Evolutionary conservation across 192 early-diverging fungal species (phyloP).

Genomic region (Podila horticola): DNA sequence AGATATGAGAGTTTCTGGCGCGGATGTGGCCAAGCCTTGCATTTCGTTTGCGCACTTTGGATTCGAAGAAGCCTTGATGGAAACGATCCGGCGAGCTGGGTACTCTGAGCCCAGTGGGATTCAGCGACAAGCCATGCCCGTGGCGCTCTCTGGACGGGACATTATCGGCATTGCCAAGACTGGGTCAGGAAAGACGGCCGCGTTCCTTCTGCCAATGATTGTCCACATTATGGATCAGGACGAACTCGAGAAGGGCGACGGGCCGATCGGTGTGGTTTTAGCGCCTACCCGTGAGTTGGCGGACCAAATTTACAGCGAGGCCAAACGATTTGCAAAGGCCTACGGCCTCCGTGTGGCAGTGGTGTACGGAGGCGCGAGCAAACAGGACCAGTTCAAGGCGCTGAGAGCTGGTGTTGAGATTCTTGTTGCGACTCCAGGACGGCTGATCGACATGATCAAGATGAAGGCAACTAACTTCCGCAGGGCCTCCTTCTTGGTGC

Average conservation of each 20-base stretch:
- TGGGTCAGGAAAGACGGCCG: constrained; percentile 88
- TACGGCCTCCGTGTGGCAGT: constrained; percentile 74
- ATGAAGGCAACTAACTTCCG: constrained; percentile 87
- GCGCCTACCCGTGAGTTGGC: constrained; percentile 86
- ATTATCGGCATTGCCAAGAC: constrained; percentile 89
- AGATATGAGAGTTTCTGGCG: constrained; percentile 76
- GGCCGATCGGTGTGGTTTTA: constrained; percentile 82
- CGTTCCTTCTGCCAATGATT: constrained; percentile 86
- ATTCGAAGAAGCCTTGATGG: constrained; percentile 76
- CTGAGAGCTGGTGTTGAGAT: constrained; percentile 80
- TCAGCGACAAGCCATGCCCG: constrained; percentile 82
- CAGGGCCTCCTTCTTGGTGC: constrained; percentile 86
- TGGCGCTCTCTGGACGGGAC: constrained; percentile 81
- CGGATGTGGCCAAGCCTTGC: constrained; percentile 72
- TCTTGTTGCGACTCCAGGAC: constrained; percentile 85
- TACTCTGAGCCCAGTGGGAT: constrained; percentile 81
- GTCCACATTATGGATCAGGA: constrained; percentile 89
- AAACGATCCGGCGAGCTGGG: constrained; percentile 68
- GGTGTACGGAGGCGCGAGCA: constrained; percentile 85
- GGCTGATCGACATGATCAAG: constrained; percentile 89
- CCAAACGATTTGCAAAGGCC: constrained; percentile 83
- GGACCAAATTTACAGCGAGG: constrained; percentile 80
- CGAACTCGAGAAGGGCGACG: constrained; percentile 78
- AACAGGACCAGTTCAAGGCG: constrained; percentile 86
- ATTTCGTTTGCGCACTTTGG: constrained; percentile 89